Evolutionary conservation across 352 stramenopile species (phyloP).

Genomic region (Pythium dissimile): DNA sequence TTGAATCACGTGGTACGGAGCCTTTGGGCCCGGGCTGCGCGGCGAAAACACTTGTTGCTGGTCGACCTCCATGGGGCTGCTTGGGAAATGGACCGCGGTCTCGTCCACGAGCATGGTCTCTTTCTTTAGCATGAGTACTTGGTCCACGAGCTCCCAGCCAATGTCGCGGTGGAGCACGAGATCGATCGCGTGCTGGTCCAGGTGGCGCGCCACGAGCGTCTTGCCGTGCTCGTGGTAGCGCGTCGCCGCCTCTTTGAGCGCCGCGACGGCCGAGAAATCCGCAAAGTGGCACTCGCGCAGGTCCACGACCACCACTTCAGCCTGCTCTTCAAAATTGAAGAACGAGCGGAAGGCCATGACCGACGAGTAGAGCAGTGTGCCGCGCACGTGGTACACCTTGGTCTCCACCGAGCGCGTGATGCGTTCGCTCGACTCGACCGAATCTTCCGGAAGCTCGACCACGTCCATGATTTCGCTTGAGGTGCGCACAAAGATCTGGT

Average conservation of each 20-base stretch:
- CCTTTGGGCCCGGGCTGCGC: background rate
- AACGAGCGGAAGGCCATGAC: conserved; percentile 73
- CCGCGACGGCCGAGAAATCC: conserved; percentile 84
- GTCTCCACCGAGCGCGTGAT: conserved; percentile 12
- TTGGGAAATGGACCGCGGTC: conserved; percentile 1
- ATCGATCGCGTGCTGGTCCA: conserved; percentile 53
- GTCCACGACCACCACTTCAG: conserved; percentile 70
- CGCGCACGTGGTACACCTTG: conserved; percentile 76
- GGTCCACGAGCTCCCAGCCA: conserved; percentile 30
- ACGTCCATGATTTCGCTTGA: conserved; percentile 2
- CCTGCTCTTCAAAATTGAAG: conserved; percentile 67
- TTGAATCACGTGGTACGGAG: conserved; percentile 6
- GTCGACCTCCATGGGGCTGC: background rate
- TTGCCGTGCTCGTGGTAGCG: conserved; percentile 77
- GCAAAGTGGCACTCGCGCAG: conserved; percentile 64
- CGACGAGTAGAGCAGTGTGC: conserved; percentile 79
- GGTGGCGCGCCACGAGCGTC: conserved; percentile 57
- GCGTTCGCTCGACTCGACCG: background rate
- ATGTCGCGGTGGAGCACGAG: conserved; percentile 52
- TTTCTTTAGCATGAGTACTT: conserved; percentile 3
- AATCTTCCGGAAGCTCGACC: background rate
- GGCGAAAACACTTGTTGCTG: background rate
- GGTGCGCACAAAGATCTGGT: conserved; percentile 19
- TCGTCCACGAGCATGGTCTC: conserved; percentile 5
- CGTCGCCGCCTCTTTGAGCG: conserved; percentile 66